Percentiles rank a stretch among this genome's conserved stretches.
These are phyloP conservation scores for Botrytis aclada DNA, from an alignment of 2,329 filamentous ascomycete species.

Conservation along the genomic window DNA sequence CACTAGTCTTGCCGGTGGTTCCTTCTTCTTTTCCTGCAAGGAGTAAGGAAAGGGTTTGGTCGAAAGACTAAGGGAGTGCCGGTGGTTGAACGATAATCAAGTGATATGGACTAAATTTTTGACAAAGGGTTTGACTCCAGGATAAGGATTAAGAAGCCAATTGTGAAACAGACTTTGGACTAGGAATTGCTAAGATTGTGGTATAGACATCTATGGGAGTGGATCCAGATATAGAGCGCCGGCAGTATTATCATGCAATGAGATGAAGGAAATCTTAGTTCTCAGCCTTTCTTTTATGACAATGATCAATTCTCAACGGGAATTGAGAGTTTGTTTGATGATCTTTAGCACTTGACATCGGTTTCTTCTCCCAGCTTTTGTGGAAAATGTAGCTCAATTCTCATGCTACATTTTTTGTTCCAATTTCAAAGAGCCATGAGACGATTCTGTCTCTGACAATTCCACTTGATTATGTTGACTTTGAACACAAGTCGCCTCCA, in stretches of 20 bases:
- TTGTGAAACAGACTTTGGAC: too few species aligned
- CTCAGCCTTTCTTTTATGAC: background rate
- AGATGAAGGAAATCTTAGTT: too few species aligned
- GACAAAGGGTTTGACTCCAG: too few species aligned
- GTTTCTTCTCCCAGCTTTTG: background rate
- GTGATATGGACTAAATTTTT: background rate
- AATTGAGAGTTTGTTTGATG: background rate
- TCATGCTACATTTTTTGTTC: background rate
- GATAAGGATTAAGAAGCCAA: too few species aligned
- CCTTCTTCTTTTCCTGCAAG: background rate
- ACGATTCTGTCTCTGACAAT: background rate
- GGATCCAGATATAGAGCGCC: too few species aligned
- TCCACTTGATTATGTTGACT: background rate
- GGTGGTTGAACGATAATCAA: background rate
- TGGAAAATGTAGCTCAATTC: background rate
- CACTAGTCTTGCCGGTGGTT: background rate
- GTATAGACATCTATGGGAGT: too few species aligned
- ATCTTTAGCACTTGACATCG: background rate
- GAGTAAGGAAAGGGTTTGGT: background rate
- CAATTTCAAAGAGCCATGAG: background rate
- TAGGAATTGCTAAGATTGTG: too few species aligned
- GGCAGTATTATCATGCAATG: too few species aligned
- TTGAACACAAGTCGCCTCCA: accelerated
- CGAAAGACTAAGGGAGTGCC: background rate
- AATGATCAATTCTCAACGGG: background rate